Conservation (phyloP, 768 basidiomycete species). For the Phanerochaete carnosa region DNA sequence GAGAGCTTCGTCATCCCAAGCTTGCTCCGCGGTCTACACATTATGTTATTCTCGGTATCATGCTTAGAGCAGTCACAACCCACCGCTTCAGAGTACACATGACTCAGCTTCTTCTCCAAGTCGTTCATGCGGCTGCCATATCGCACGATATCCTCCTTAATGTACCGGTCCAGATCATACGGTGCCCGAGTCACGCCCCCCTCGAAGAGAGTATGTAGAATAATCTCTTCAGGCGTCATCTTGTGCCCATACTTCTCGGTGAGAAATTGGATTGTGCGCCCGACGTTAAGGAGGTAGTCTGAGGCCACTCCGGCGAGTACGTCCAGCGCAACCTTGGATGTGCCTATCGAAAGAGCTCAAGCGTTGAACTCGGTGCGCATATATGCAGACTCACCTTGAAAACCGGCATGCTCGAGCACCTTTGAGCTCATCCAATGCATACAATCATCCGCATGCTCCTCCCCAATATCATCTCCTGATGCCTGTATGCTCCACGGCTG, state of each 20-base stretch:
- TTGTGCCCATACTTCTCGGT: constrained; percentile 74
- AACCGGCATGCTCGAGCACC: constrained; percentile 86
- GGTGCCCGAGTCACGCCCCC: constrained; percentile 71
- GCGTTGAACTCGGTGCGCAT: neutral
- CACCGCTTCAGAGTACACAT: constrained; percentile 80
- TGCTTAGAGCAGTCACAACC: constrained; percentile 30
- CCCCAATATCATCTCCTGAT: constrained; percentile 50
- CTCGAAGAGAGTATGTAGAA: constrained; percentile 88
- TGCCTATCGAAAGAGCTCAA: constrained; percentile 38
- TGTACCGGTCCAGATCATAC: constrained; percentile 79
- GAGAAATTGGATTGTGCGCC: constrained; percentile 78
- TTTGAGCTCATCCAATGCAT: constrained; percentile 70
- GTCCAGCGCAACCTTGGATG: constrained; percentile 74
- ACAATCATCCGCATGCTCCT: constrained; percentile 58
- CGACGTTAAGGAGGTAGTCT: constrained; percentile 83
- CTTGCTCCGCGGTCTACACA: constrained; percentile 41
- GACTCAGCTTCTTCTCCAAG: constrained; percentile 81
- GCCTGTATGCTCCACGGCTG: constrained; percentile 48
- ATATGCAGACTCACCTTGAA: constrained; percentile 65
- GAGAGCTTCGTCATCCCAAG: constrained; percentile 59
- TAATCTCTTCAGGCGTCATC: constrained; percentile 94
- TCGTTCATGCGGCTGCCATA: constrained; percentile 76
- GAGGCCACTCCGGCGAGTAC: constrained; percentile 73
- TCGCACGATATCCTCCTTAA: constrained; percentile 84
- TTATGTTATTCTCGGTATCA: neutral